phyloP scores from a whole-genome alignment of 208 protist genomes.

The Trypanosomatidae sp. region DNA sequence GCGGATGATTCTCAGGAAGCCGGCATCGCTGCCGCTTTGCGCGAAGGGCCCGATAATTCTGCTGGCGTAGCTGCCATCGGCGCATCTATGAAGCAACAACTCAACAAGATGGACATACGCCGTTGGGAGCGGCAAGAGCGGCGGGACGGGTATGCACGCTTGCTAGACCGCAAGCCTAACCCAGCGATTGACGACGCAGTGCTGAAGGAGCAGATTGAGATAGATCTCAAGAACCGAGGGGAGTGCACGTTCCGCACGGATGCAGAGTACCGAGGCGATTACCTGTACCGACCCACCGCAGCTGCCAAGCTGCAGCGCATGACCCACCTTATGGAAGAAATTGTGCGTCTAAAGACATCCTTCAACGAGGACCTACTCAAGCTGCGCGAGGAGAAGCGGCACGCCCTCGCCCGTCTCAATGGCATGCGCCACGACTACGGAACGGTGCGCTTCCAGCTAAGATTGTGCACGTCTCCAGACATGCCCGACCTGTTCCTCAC shows the following conservation, averaged over 20 bases:
- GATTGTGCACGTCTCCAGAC: conserved; percentile 12
- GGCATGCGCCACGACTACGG: conserved; percentile 31
- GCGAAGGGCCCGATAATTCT: conserved; percentile 5
- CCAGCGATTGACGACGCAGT: conserved; percentile 75
- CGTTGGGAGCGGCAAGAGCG: conserved; percentile 77
- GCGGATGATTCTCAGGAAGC: not conserved
- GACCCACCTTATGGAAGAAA: conserved; percentile 85
- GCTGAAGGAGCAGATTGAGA: conserved; percentile 55
- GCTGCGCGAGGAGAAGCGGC: conserved; percentile 89
- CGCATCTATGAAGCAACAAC: conserved; percentile 72
- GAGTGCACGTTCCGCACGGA: conserved; percentile 96
- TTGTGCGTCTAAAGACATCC: conserved; percentile 73
- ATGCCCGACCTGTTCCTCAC: conserved; percentile 19
- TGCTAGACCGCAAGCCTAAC: conserved; percentile 78
- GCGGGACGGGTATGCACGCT: conserved; percentile 54
- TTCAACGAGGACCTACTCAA: conserved; percentile 94
- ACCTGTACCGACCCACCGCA: conserved; percentile 87
- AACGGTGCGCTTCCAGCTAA: conserved; percentile 15
- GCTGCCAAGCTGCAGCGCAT: conserved; percentile 93
- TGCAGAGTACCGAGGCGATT: conserved; percentile 68
- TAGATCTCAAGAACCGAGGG: conserved; percentile 80
- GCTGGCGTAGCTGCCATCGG: conserved; percentile 27
- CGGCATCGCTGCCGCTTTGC: not conserved
- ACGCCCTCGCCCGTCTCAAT: conserved; percentile 69
- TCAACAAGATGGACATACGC: conserved; percentile 90